Evolutionary conservation across 1,139 yeast species (phyloP), one percentile per base, ranked within the genome.

Genomic region (Meyerozyma elateridarum): DNA sequence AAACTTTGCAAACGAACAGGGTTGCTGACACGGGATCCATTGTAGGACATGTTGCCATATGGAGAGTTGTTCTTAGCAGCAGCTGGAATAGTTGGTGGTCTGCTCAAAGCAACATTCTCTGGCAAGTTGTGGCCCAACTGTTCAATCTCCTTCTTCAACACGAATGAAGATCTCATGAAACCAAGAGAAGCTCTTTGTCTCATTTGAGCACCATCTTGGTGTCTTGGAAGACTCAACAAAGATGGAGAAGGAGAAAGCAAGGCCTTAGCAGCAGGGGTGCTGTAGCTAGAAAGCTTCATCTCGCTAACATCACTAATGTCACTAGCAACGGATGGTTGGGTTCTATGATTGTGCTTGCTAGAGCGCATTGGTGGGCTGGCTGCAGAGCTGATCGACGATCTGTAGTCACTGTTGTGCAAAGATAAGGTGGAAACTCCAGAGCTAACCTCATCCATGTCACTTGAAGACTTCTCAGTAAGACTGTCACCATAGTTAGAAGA

Each of bases 371-470:
- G 28, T n/a, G 31, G 30, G 19, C 28, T 25, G n/a, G 41, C 32
- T 11, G 35, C 41, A 8, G 40, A 36, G 16, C 43, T 38, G 12
- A 50, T 47, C 15, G 52, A 46, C 5, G 54, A 49, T 35, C 60
- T 56, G 48, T 56, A 57, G 41, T 63, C 67, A 36, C 64, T 56
- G 36, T 64, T 56, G 42, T 64, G 67, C 46, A 66, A 64, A 1
- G 73, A 67, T 39, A 66, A 60, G 13, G 66, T 53, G 8, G 69
- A 61, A 7, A 53, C 51, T 30, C 67, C 62, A 5, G 68, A 58
- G 21, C 63, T 55, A 4, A 52, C 44, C 30, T 52, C 59, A 34
- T 55, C 63, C 27, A 24, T 24, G 19, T 40, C 46, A 9, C 42
- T 35, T n/a, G 38, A 38, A 8, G 46, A 40, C 21, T 42, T 34